A percentile compares a stretch with the other conserved stretches of the same genome.
These are phyloP conservation scores for Penicilliopsis zonata DNA, from an alignment of 495 filamentous ascomycete genomes.

Conservation along the genomic window DNA sequence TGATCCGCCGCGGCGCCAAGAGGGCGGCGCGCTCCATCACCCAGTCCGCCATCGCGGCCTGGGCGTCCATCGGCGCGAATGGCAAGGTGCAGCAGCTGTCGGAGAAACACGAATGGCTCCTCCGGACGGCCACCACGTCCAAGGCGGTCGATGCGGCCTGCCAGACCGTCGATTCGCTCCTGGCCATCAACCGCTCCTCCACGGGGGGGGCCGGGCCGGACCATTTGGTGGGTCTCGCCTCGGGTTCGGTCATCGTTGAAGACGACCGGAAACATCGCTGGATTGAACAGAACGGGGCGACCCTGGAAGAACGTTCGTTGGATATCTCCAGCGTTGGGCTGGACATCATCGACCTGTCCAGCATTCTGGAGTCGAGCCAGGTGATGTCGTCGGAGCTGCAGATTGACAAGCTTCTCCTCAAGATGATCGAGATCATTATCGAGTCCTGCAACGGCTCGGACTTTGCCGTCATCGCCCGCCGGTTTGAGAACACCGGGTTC, in stretches of 20 bases:
- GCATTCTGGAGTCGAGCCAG: conserved; percentile 79
- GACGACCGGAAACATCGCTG: conserved; percentile 55
- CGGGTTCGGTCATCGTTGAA: conserved; percentile 36
- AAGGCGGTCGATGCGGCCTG: conserved; percentile 56
- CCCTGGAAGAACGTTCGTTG: conserved; percentile 20
- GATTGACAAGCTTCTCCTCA: conserved; percentile 70
- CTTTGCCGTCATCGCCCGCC: conserved; percentile 64
- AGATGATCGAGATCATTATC: conserved; percentile 84
- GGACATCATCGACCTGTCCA: conserved; percentile 81
- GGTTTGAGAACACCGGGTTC: conserved; percentile 60
- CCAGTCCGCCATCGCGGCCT: conserved; percentile 61
- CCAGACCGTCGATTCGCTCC: conserved; percentile 51
- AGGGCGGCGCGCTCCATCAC: conserved; percentile 61
- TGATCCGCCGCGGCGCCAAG: conserved; percentile 56
- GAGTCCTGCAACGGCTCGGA: conserved; percentile 76
- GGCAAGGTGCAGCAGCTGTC: conserved; percentile 63
- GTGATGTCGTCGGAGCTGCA: conserved; percentile 82
- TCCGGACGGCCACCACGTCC: conserved; percentile 50
- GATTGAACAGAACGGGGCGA: conserved; percentile 53
- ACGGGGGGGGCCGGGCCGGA: conserved; percentile 46
- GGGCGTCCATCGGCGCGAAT: conserved; percentile 58
- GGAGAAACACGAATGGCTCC: conserved; percentile 57
- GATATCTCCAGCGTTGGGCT: conserved; percentile 33
- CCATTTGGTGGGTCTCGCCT: conserved; percentile 16
- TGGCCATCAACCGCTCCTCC: conserved; percentile 41